These are phyloP conservation scores for Tarenaya hassleriana DNA, from an alignment of 345 rosid genomes.

Conservation along the genomic window DNA sequence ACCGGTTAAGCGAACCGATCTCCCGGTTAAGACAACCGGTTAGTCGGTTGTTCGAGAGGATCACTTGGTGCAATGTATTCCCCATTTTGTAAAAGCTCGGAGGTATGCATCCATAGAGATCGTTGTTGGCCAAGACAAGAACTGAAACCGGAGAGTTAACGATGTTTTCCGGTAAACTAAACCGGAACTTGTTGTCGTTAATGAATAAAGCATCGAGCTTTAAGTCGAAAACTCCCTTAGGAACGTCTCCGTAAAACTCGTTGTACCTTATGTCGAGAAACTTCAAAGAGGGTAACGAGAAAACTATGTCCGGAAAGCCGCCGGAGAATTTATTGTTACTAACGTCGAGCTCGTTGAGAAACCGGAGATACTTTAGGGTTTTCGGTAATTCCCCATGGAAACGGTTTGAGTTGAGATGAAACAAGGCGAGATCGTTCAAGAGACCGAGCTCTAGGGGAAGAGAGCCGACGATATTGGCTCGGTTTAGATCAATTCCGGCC, in stretches of 20 bases:
- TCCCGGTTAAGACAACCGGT: constrained; percentile 60
- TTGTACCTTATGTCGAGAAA: constrained; percentile 69
- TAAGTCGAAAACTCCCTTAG: constrained; percentile 55
- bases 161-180: constrained; percentile 59
- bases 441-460: too few species aligned
- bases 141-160: constrained; percentile 85
- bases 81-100: constrained; percentile 70
- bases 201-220: constrained; percentile 63
- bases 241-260: constrained; percentile 68
- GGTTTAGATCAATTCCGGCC: too few species aligned
- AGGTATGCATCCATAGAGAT: constrained; percentile 74
- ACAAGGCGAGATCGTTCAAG: too few species aligned
- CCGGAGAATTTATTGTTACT: constrained; percentile 47
- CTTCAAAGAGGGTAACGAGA: constrained; percentile 51
- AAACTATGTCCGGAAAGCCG: constrained; percentile 58
- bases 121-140: constrained; percentile 65
- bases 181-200: constrained; percentile 61
- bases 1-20: constrained; percentile 47
- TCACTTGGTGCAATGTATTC: constrained; percentile 60
- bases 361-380: constrained; percentile 33
- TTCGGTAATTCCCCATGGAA: too few species aligned
- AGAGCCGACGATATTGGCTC: too few species aligned
- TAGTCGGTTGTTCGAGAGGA: constrained; percentile 60
- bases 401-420: too few species aligned
- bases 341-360: constrained; percentile 66